Conservation (phyloP, 352 stramenopile genomes). For the Peronospora belbahrii region DNA sequence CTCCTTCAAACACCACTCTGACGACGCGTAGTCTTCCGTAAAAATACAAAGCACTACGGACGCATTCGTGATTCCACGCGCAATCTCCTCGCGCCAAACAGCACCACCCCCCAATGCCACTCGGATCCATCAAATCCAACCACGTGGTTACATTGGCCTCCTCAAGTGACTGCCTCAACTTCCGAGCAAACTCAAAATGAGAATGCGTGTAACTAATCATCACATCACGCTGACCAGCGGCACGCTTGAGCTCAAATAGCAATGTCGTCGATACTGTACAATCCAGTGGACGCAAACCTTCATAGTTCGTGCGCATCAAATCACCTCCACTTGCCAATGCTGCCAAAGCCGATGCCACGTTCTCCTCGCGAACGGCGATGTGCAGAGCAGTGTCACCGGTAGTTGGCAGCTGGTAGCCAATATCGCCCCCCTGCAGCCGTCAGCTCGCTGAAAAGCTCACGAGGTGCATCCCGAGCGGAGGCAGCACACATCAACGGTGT, state of each 20-base stretch:
- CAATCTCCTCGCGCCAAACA: slow-evolving; percentile 80
- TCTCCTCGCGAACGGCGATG: slow-evolving; percentile 55
- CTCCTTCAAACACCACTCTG: slow-evolving; percentile 83
- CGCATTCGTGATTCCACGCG: slow-evolving; percentile 67
- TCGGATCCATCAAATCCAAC: slow-evolving; percentile 82
- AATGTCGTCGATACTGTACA: slow-evolving; percentile 71
- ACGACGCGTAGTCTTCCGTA: slow-evolving; percentile 71
- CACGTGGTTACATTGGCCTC: slow-evolving; percentile 79
- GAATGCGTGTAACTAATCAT: slow-evolving; percentile 88
- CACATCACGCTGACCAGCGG: slow-evolving; percentile 65
- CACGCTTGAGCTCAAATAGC: slow-evolving; percentile 74
- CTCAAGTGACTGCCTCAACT: slow-evolving; percentile 61
- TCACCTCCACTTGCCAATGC: slow-evolving; percentile 62
- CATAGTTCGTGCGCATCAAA: slow-evolving; percentile 66
- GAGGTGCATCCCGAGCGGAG: slow-evolving; percentile 27
- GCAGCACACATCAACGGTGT: slow-evolving; percentile 67
- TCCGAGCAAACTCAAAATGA: slow-evolving; percentile 73
- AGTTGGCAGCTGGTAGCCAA: slow-evolving; percentile 56
- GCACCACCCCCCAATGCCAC: slow-evolving; percentile 72
- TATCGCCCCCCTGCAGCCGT: slow-evolving; percentile 54
- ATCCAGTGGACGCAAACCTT: slow-evolving; percentile 61
- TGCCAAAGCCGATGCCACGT: slow-evolving; percentile 57
- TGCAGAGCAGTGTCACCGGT: slow-evolving; percentile 71
- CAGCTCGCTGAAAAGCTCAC: slow-evolving; percentile 46
- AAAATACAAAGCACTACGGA: slow-evolving; percentile 67